These are phyloP conservation scores for Cladosporium sp. DNA, from an alignment of 2,329 filamentous ascomycete species.

Conservation along the genomic window DNA sequence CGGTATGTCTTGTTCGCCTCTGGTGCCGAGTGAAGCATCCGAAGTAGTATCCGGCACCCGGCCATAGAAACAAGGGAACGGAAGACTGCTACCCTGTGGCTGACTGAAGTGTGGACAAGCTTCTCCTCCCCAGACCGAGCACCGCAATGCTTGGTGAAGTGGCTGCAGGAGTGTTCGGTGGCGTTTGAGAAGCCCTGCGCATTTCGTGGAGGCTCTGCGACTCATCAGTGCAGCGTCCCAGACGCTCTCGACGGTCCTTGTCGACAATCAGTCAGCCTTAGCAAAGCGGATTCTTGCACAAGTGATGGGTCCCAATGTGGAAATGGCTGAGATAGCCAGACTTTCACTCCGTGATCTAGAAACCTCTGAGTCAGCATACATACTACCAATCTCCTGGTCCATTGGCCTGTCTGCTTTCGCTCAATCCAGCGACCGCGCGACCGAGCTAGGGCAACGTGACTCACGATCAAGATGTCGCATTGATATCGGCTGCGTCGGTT, in stretches of 20 bases:
- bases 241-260: no score
- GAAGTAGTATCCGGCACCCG: not conserved
- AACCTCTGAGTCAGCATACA: no score
- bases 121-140: not conserved
- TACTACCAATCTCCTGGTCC: no score
- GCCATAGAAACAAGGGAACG: not conserved
- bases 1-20: no score
- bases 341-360: no score
- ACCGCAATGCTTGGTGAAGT: not conserved
- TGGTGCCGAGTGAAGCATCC: not conserved
- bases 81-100: not conserved
- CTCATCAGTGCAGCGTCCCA: no score
- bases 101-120: not conserved
- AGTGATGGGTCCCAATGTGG: no score
- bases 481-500: not conserved
- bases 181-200: no score
- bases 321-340: no score
- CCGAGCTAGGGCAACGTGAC: not conserved
- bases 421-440: not conserved
- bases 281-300: no score
- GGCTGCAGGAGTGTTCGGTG: not conserved
- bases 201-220: no score
- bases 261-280: no score
- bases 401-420: not conserved
- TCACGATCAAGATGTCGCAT: not conserved